These are phyloP conservation scores for Paxillus involutus DNA, from an alignment of 768 basidiomycete genomes.

Conservation along the genomic window DNA sequence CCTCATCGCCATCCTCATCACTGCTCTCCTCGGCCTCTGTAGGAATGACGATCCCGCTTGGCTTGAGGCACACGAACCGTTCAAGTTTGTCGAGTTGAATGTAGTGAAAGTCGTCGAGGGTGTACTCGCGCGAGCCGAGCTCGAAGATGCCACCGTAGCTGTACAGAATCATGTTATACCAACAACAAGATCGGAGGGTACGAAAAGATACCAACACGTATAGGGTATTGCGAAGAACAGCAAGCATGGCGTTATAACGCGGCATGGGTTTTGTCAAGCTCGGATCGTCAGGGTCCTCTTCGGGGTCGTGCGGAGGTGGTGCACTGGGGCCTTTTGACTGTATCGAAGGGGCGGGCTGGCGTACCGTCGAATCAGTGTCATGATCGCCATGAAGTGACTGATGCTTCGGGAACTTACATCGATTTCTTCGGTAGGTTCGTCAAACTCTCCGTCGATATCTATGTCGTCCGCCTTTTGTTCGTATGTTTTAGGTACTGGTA, in stretches of 20 bases:
- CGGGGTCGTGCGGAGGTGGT: conserved; percentile 23
- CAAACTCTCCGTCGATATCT: conserved; percentile 18
- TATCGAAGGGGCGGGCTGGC: not conserved
- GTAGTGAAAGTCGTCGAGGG: conserved; percentile 84
- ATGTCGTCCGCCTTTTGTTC: conserved; percentile 5
- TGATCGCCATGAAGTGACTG: too few relatives aligned
- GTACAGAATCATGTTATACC: not conserved
- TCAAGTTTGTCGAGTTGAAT: conserved; percentile 87
- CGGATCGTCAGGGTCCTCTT: conserved; percentile 64
- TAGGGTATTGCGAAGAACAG: conserved; percentile 78
- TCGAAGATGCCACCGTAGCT: conserved; percentile 93
- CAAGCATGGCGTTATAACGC: conserved; percentile 87
- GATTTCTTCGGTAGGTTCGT: not conserved
- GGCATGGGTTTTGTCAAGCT: conserved; percentile 60
- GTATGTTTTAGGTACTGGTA: conserved; percentile 1
- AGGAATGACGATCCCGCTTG: conserved; percentile 59
- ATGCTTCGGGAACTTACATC: conserved; percentile 3
- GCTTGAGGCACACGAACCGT: conserved; percentile 68
- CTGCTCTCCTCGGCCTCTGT: conserved; percentile 64
- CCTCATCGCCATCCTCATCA: conserved; percentile 56
- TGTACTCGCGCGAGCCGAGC: conserved; percentile 79
- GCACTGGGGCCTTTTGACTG: not conserved
- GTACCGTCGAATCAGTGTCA: not conserved
- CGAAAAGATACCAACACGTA: conserved; percentile 61
- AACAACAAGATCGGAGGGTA: not conserved